Evolutionary conservation across 192 early-diverging fungal species (phyloP), one percentile per base, ranked within the genome.

Genomic region (Podila epicladia): DNA sequence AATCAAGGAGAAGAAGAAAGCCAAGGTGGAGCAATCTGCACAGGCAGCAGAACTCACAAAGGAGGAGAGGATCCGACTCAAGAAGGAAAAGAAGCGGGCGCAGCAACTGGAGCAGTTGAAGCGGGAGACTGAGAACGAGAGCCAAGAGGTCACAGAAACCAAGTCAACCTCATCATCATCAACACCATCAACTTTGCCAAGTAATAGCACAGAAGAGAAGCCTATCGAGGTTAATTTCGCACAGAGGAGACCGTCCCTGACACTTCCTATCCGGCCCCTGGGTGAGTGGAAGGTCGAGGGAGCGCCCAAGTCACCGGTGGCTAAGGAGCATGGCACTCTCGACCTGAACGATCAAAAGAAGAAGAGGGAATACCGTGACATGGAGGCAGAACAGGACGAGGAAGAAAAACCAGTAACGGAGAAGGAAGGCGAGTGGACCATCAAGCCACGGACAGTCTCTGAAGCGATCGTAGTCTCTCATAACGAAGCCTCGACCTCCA

Each of bases 391-490:
- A 51, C 75, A 75, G 0, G 31, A 73, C 33, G 71, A 66, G 3
- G 74, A 68, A 20, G 64, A 62, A 13, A 53, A 24, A 17, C 13
- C 59, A 8, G 22, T 22, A 22, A 24, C 62, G 6, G 68, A 85
- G 73, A 85, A 84, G 82, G 72, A 88, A 83, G 77, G 67, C 26
- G 77, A 71, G 33, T 73, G 77, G 65, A 79, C 76, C 15, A 58
- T 82, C 4, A 84, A 85, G 48, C 83, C 86, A 64, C 87, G 85
- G 65, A 53, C 79, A n/a, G 85, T 84, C 55, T 72, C 80, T 19
- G 61, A 82, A 17, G 89, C 87, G 1, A 66, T 92, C 61, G 82
- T 86, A 1, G 85, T 89, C 2, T 28, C 76, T 1, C 82, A 86
- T 31, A 73, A 87, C 28, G 87, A 89, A 8, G 73, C 68, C 13